Evolutionary conservation across 768 basidiomycete genomes (phyloP).

Genomic region (Suillus placidus): DNA sequence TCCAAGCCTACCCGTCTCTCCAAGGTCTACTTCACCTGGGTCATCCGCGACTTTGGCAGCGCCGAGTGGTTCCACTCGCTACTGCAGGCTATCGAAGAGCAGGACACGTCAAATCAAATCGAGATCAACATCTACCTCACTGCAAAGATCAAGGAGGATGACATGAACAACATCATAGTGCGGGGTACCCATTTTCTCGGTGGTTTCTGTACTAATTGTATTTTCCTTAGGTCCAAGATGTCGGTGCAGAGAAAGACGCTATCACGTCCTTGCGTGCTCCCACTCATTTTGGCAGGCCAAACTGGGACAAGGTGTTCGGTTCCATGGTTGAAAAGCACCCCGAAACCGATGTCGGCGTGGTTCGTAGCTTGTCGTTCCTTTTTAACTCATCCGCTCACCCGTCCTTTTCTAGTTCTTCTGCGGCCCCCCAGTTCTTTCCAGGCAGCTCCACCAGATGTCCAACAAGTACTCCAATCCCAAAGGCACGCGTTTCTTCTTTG

Average conservation of each 20-base stretch:
- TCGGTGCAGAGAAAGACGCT: conserved; percentile 90
- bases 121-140: conserved; percentile 96
- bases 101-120: conserved; percentile 82
- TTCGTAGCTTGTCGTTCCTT: conserved; percentile 27
- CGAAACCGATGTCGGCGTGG: conserved; percentile 88
- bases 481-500: conserved; percentile 87
- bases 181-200: conserved; percentile 20
- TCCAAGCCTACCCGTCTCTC: conserved; percentile 80
- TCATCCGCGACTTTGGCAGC: conserved; percentile 88
- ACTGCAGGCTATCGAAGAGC: conserved; percentile 89
- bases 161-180: conserved; percentile 91
- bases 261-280: conserved; percentile 88
- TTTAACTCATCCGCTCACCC: conserved; percentile 15
- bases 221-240: conserved; percentile 68
- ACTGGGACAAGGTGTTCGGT: conserved; percentile 76
- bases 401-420: conserved; percentile 73
- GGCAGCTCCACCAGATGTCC: conserved; percentile 70
- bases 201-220: conserved; percentile 6
- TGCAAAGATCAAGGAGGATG: conserved; percentile 87
- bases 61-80: conserved; percentile 96
- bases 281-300: conserved; percentile 91
- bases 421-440: conserved; percentile 74
- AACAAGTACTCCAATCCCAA: conserved; percentile 84
- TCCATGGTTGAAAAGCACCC: conserved; percentile 82
- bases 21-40: conserved; percentile 95